Percentiles rank a stretch among this genome's conserved stretches.
phyloP scores from a whole-genome alignment of 2,329 filamentous ascomycete species.

The Epichloe gansuensis region DNA sequence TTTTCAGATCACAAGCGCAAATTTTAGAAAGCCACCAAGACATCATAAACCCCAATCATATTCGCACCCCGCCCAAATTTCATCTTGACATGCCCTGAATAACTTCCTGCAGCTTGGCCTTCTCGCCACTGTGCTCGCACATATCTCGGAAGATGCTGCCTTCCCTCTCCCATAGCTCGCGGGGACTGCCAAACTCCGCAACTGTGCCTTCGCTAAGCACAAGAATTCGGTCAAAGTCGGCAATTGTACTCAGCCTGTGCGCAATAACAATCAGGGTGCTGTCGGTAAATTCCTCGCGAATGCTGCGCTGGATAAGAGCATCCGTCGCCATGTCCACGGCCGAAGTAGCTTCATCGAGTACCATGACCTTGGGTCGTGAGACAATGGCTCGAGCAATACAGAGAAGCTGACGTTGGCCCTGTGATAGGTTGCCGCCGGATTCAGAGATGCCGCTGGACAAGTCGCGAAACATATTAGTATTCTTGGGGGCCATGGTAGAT shows the following conservation, averaged over 20 bases:
- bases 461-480: constrained; percentile 52
- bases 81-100: constrained; percentile 20
- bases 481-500: constrained; percentile 27
- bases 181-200: constrained; percentile 53
- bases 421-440: constrained; percentile 61
- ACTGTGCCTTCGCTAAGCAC: constrained; percentile 56
- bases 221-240: constrained; percentile 62
- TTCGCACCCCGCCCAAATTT: not conserved
- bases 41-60: not conserved
- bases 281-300: constrained; percentile 57
- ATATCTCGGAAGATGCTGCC: constrained; percentile 47
- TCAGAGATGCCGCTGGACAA: constrained; percentile 54
- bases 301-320: constrained; percentile 57
- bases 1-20: no score
- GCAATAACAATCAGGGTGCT: constrained; percentile 63
- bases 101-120: constrained; percentile 35
- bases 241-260: constrained; percentile 63
- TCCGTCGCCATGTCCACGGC: constrained; percentile 71
- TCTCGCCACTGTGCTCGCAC: constrained; percentile 49
- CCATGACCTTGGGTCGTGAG: constrained; percentile 60
- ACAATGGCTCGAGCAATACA: constrained; percentile 64
- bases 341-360: constrained; percentile 68
- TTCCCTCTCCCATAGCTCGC: constrained; percentile 44
- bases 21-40: not conserved
- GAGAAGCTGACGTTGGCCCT: constrained; percentile 64